Evolutionary conservation across 306 rosid genomes (phyloP), one percentile per base, ranked within the genome.

Genomic region (Glycine soja): DNA sequence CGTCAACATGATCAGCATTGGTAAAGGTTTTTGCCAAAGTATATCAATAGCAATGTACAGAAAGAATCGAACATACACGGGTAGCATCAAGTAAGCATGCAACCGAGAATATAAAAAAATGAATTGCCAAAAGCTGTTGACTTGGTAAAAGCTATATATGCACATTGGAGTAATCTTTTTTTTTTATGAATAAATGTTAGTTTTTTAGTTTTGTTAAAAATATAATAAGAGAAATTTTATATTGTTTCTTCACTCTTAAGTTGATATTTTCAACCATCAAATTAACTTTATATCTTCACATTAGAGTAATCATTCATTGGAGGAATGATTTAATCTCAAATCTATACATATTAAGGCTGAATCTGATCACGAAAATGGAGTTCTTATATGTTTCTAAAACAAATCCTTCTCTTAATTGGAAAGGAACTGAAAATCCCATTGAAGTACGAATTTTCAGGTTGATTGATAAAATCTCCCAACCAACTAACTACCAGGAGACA

Each of bases 391-490:
- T 40, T 40, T 66, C 32, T 43, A 68, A 68, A 68, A 11, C 54
- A 68, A 68, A 68, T 18, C 53, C 10, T 16, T 67, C 34, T 67
- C 72, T 67, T 68, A 68, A 68, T 10, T 43, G 36, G n/a, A 43
- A 66, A 66, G 72, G 72, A 66, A 66, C 72, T 42, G 51, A 66
- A 67, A 45, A 68, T 45, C 36, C 2, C 0, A 10, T 45, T 0
- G 2, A 40, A 68, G 34, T 68, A 42, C 9, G 45, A 8, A 68
- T 4, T 16, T 16, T 10, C 2, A 19, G n/a, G 73, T 45, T 43
- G 73, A 68, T 68, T 68, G 73, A 68, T 18, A 45, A 43, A 67
- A 45, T 15, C 15, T 45, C 54, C 73, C 45, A 43, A 68, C 73
- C 72, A 16, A 68, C 73, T 8, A 16, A 36, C 50, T 30, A 8